A percentile compares a stretch with the other conserved stretches of the same genome.
Conservation (phyloP, 805 yeast species). For the Metschnikowia santaceciliae region DNA sequence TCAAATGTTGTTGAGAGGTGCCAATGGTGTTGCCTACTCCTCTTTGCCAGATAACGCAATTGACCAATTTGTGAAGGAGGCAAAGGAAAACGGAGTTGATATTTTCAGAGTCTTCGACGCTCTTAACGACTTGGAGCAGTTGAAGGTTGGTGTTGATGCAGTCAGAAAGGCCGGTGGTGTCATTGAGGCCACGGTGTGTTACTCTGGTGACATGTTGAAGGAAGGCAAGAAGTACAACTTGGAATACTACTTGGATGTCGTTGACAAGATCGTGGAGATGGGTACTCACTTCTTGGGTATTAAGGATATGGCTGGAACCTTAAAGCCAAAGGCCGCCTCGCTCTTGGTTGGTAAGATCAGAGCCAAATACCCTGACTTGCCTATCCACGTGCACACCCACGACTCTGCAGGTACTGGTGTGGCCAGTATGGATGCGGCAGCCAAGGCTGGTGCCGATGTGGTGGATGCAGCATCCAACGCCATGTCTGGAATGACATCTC, state of each 20-base stretch:
- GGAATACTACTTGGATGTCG: slow-evolving; percentile 78
- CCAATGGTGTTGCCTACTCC: slow-evolving; percentile 98
- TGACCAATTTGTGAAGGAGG: slow-evolving; percentile 93
- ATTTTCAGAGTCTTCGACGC: slow-evolving; percentile 98
- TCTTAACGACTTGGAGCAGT: slow-evolving; percentile 91
- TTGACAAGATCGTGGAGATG: slow-evolving; percentile 79
- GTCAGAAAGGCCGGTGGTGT: slow-evolving; percentile 99
- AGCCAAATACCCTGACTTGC: slow-evolving; percentile 83
- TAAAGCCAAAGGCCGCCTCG: slow-evolving; percentile 92
- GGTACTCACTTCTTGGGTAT: slow-evolving; percentile 98
- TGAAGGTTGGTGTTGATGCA: slow-evolving; percentile 96
- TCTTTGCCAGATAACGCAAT: slow-evolving; percentile 98
- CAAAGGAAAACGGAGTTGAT: slow-evolving; percentile 94
- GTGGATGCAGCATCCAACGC: slow-evolving; percentile 97
- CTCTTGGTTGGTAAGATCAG: slow-evolving; percentile 76
- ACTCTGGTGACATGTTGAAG: slow-evolving; percentile 97
- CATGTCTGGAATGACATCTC: slow-evolving; percentile 97
- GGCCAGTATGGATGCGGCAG: slow-evolving; percentile 92
- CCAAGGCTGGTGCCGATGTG: slow-evolving; percentile 95
- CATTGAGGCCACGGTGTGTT: slow-evolving; percentile 96
- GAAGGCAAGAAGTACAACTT: slow-evolving; percentile 95
- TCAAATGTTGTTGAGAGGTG: slow-evolving; percentile 99
- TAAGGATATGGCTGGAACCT: slow-evolving; percentile 99
- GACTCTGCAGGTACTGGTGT: slow-evolving; percentile 99
- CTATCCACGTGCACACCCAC: slow-evolving; percentile 98